These are phyloP conservation scores for Saitozyma sp. DNA, from an alignment of 768 basidiomycete species.

Conservation along the genomic window DNA sequence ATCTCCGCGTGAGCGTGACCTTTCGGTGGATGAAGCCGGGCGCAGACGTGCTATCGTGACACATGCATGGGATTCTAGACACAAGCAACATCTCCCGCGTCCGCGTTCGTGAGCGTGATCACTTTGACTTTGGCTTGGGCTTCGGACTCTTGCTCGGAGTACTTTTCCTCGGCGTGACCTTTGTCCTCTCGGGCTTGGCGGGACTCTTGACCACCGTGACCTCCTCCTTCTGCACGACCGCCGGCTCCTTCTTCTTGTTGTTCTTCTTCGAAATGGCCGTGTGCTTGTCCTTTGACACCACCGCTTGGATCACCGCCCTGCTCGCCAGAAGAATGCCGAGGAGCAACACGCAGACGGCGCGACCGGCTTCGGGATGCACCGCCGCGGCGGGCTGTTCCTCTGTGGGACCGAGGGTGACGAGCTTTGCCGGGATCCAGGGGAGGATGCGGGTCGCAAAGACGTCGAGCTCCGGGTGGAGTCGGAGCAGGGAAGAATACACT, in stretches of 20 bases:
- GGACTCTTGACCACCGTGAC: background rate
- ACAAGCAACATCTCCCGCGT: too few relatives aligned
- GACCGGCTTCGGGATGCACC: constrained; percentile 9
- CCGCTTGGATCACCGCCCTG: constrained; percentile 14
- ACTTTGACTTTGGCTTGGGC: background rate
- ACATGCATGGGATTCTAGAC: background rate
- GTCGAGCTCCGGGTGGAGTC: constrained; percentile 8
- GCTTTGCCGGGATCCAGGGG: constrained; percentile 18
- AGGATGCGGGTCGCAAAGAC: constrained; percentile 8
- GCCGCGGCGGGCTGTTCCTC: background rate
- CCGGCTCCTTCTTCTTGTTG: background rate
- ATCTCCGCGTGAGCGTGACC: constrained; percentile 68
- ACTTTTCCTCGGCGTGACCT: constrained; percentile 5
- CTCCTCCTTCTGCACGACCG: background rate
- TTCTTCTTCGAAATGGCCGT: too few relatives aligned
- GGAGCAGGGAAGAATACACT: constrained; percentile 19
- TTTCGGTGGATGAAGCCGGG: constrained; percentile 83
- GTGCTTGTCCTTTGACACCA: background rate
- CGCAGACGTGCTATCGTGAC: constrained; percentile 61
- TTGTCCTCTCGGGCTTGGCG: constrained; percentile 3
- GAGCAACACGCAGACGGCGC: constrained; percentile 29
- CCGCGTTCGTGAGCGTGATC: background rate
- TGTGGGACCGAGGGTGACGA: background rate
- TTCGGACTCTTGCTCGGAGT: constrained; percentile 1
- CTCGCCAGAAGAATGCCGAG: constrained; percentile 21